Evolutionary conservation across 2,329 filamentous ascomycete species (phyloP).

Genomic region (Nemania sp.): DNA sequence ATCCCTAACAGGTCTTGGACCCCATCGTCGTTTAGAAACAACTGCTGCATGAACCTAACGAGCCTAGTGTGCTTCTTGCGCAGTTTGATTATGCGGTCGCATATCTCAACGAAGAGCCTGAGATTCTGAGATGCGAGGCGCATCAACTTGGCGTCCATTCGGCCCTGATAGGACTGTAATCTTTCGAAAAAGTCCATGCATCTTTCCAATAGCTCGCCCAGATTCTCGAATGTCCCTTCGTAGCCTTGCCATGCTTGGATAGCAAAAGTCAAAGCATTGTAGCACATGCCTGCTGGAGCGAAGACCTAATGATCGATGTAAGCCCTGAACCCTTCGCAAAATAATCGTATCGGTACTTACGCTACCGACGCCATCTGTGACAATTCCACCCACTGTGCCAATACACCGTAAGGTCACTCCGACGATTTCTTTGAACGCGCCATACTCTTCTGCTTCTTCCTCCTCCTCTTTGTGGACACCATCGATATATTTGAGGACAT

Average conservation of each 20-base stretch:
- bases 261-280: conserved; percentile 43
- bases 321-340: background rate
- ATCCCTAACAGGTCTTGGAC: conserved; percentile 38
- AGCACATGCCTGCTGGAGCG: conserved; percentile 41
- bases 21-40: conserved; percentile 43
- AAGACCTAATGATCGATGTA: conserved; percentile 35
- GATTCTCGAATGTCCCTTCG: conserved; percentile 41
- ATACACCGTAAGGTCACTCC: conserved; percentile 41
- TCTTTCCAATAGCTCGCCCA: conserved; percentile 39
- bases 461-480: conserved; percentile 32
- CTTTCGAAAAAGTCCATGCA: conserved; percentile 42
- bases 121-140: conserved; percentile 42
- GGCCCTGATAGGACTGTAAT: conserved; percentile 38
- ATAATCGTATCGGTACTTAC: conserved; percentile 11
- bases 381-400: conserved; percentile 40
- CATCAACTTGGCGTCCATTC: conserved; percentile 40
- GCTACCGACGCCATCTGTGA: conserved; percentile 36
- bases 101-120: conserved; percentile 43
- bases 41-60: conserved; percentile 38
- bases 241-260: conserved; percentile 43
- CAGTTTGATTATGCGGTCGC: conserved; percentile 39
- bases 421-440: conserved; percentile 35
- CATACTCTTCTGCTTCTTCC: conserved; percentile 38
- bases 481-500: conserved; percentile 38
- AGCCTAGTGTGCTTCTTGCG: conserved; percentile 38